Conservation (phyloP, 768 basidiomycete species). For the Lyophyllum shimeji region DNA sequence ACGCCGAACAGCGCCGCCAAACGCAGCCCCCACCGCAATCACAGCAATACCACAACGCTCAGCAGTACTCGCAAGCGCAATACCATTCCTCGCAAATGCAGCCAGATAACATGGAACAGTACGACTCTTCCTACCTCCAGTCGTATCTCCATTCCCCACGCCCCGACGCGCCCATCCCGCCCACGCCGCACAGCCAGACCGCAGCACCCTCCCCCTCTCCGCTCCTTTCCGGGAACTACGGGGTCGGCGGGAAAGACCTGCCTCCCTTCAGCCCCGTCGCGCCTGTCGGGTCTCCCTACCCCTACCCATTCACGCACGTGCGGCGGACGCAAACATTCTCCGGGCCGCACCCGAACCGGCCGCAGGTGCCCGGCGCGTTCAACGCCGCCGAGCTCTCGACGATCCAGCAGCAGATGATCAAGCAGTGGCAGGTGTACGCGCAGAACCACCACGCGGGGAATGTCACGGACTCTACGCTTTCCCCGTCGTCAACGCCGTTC, state of each 20-base stretch:
- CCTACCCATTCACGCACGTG: constrained; percentile 75
- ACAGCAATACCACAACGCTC: constrained; percentile 17
- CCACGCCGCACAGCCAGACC: constrained; percentile 75
- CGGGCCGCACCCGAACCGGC: constrained; percentile 30
- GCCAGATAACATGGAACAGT: constrained; percentile 58
- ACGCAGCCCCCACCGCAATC: constrained; percentile 16
- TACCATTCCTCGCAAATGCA: constrained; percentile 42
- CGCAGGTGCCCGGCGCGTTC: constrained; percentile 31
- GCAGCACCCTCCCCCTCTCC: constrained; percentile 76
- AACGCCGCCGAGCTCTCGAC: constrained; percentile 43
- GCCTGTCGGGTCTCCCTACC: constrained; percentile 74
- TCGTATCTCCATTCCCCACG: constrained; percentile 59
- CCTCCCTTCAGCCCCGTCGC: constrained; percentile 52
- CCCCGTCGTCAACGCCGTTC: constrained; percentile 75
- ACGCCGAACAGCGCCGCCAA: constrained; percentile 25
- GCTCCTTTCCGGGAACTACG: constrained; percentile 50
- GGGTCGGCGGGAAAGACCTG: constrained; percentile 33
- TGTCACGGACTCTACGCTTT: constrained; percentile 73
- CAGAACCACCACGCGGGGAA: constrained; percentile 60
- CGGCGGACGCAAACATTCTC: constrained; percentile 49
- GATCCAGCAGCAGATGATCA: constrained; percentile 69
- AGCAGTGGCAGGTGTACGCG: constrained; percentile 79
- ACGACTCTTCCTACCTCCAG: constrained; percentile 64
- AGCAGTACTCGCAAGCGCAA: constrained; percentile 18
- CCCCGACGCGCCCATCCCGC: constrained; percentile 76